A percentile compares a stretch with the other conserved stretches of the same genome.
phyloP scores from a whole-genome alignment of 2,329 filamentous ascomycete species.

The Coniochaeta sp. region DNA sequence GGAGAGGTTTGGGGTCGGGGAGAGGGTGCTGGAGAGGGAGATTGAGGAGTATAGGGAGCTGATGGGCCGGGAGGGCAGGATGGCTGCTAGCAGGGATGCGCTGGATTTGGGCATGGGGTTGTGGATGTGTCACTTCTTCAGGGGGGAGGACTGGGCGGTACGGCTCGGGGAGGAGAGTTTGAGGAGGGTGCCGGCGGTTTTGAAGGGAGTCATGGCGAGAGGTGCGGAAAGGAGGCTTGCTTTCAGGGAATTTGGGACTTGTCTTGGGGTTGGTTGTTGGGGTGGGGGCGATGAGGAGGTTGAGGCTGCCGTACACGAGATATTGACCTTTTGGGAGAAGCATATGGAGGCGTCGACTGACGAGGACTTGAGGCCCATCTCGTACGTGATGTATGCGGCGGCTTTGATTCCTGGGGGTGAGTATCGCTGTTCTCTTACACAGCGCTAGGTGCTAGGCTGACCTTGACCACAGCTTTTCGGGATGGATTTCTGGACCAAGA shows the following conservation, averaged over 20 bases:
- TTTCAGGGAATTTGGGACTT: constrained; percentile 48
- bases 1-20: constrained; percentile 12
- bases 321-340: constrained; percentile 26
- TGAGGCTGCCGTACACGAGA: constrained; percentile 12
- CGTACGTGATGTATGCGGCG: constrained; percentile 48
- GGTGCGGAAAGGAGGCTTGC: constrained; percentile 28
- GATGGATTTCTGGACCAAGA: constrained; percentile 7
- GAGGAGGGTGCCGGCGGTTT: constrained; percentile 13
- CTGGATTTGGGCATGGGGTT: constrained; percentile 54
- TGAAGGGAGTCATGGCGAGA: constrained; percentile 17
- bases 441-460: background rate
- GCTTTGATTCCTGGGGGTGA: constrained; percentile 47
- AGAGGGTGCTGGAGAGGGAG: constrained; percentile 32
- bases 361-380: constrained; percentile 43
- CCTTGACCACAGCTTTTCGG: constrained; percentile 7
- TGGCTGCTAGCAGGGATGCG: constrained; percentile 38
- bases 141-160: constrained; percentile 38
- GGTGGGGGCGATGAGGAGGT: constrained; percentile 22
- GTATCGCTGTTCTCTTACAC: constrained; percentile 13
- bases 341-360: constrained; percentile 22
- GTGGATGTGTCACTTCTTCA: constrained; percentile 46
- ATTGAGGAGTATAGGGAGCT: constrained; percentile 44
- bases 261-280: constrained; percentile 36
- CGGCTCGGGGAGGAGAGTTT: constrained; percentile 23
- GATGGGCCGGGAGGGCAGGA: constrained; percentile 33